phyloP scores from a whole-genome alignment of 306 rosid species.

The Castanospermum australe region DNA sequence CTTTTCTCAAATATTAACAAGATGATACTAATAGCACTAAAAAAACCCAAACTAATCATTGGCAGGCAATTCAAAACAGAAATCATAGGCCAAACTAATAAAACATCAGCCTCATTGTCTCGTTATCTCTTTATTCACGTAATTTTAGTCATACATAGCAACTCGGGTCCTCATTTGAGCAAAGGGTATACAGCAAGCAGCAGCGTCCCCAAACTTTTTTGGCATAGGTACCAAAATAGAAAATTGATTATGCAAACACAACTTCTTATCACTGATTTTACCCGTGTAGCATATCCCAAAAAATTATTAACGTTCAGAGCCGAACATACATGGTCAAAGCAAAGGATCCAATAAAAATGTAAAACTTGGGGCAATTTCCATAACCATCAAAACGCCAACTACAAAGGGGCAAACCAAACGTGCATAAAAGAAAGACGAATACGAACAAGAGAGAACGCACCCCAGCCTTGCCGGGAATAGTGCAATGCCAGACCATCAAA shows the following conservation, averaged over 20 bases:
- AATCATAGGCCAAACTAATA: not conserved
- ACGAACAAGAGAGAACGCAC: conserved; percentile 38
- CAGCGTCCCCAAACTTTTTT: too few relatives aligned
- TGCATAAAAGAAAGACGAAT: too few relatives aligned
- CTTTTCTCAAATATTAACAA: too few relatives aligned
- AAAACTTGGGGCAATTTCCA: too few relatives aligned
- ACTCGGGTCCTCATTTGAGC: not conserved
- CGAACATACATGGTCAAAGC: too few relatives aligned
- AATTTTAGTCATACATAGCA: not conserved
- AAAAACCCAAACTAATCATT: not conserved
- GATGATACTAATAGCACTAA: not conserved
- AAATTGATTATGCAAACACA: too few relatives aligned
- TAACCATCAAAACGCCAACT: too few relatives aligned
- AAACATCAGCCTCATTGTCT: not conserved
- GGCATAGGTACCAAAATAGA: too few relatives aligned
- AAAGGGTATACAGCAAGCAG: not conserved
- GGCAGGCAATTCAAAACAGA: not conserved
- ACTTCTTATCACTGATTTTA: not conserved
- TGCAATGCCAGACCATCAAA: conserved; percentile 98
- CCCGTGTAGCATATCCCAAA: not conserved
- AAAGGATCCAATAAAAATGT: too few relatives aligned
- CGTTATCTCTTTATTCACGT: not conserved
- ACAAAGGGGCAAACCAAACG: too few relatives aligned
- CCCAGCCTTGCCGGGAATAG: conserved; percentile 86
- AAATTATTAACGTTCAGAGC: too few relatives aligned